These are phyloP conservation scores for Metschnikowia picachoensis DNA, from an alignment of 805 yeast genomes.

Conservation along the genomic window DNA sequence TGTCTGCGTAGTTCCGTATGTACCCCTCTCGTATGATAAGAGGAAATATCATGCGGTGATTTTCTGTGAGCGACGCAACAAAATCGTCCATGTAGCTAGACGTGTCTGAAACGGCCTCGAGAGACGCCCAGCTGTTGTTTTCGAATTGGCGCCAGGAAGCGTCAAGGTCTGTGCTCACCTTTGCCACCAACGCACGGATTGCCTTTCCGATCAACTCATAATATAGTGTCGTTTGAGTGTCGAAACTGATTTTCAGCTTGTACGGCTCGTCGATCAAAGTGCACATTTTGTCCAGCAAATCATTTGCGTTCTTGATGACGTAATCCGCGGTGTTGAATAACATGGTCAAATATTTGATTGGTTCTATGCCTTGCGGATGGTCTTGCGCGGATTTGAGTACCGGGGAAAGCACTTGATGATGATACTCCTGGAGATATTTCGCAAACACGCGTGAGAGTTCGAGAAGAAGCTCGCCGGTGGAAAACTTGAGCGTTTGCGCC, in stretches of 20 bases:
- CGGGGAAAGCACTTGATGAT: constrained; percentile 30
- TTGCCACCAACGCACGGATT: constrained; percentile 50
- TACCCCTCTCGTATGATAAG: constrained; percentile 67
- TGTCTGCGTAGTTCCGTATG: constrained; percentile 69
- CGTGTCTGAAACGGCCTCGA: constrained; percentile 64
- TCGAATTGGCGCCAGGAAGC: constrained; percentile 84
- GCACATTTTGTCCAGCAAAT: constrained; percentile 60
- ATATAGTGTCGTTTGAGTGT: constrained; percentile 51
- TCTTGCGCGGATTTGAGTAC: constrained; percentile 24
- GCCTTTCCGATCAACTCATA: constrained; percentile 55
- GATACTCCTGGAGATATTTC: constrained; percentile 54
- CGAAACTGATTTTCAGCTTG: constrained; percentile 48
- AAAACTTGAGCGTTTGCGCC: constrained; percentile 25
- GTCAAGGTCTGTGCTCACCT: constrained; percentile 58
- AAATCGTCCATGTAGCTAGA: constrained; percentile 67
- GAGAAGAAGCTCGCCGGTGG: constrained; percentile 15
- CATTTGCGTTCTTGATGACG: constrained; percentile 71
- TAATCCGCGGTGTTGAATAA: constrained; percentile 88
- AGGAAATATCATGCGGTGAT: constrained; percentile 47
- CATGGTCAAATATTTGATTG: constrained; percentile 62
- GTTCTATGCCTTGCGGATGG: constrained; percentile 45
- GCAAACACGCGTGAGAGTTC: constrained; percentile 55
- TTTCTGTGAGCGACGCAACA: constrained; percentile 42
- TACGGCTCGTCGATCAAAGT: constrained; percentile 36
- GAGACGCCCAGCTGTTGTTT: constrained; percentile 62